phyloP scores from a whole-genome alignment of 208 protist genomes.

The Acanthamoeba lenticulata region DNA sequence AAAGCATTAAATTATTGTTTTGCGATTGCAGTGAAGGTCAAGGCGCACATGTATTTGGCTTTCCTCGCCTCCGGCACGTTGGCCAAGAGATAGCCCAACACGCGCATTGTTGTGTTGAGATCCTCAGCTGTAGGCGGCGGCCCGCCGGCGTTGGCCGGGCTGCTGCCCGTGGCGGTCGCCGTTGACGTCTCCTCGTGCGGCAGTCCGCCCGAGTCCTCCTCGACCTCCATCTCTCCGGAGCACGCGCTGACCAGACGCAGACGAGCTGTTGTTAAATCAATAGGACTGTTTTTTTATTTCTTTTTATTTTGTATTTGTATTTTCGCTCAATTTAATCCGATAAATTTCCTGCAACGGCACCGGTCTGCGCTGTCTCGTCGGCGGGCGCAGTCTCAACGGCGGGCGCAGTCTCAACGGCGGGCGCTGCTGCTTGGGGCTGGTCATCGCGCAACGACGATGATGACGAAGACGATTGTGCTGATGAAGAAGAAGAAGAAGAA shows the following conservation, averaged over 20 bases:
- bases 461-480: too few relatives aligned
- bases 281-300: background rate
- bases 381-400: too few relatives aligned
- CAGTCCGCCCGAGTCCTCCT: background rate
- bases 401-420: too few relatives aligned
- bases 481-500: too few relatives aligned
- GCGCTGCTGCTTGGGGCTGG: too few relatives aligned
- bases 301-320: background rate
- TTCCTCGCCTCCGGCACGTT: background rate
- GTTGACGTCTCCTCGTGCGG: background rate
- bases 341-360: too few relatives aligned
- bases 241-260: too few relatives aligned
- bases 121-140: background rate
- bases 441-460: too few relatives aligned
- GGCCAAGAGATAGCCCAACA: background rate
- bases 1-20: background rate
- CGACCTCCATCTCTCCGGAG: background rate
- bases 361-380: too few relatives aligned
- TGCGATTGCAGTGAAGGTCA: background rate
- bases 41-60: slow-evolving; percentile 24
- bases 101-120: background rate
- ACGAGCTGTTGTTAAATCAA: background rate
- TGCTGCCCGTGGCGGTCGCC: background rate
- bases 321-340: background rate
- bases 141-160: background rate